Percentiles rank a stretch among this genome's conserved stretches.
These are phyloP conservation scores for Aspergillus homomorphus DNA, from an alignment of 495 filamentous ascomycete species.

Conservation along the genomic window DNA sequence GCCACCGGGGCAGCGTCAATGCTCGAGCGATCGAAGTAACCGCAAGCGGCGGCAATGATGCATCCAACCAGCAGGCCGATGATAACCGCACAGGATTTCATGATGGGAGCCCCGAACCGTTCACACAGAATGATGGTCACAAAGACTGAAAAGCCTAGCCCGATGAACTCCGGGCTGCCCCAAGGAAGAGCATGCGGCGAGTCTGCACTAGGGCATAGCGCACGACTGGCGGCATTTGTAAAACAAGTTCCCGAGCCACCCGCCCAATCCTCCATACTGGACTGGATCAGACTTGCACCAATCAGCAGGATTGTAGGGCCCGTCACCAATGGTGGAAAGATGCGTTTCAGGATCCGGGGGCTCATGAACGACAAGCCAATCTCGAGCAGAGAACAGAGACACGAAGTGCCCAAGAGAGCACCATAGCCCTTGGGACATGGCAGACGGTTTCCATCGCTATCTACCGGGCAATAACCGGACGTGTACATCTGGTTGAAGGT, in stretches of 20 bases:
- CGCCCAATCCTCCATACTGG: slow-evolving; percentile 80
- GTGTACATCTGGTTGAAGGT: slow-evolving; percentile 82
- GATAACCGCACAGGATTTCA: slow-evolving; percentile 73
- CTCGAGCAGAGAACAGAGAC: slow-evolving; percentile 47
- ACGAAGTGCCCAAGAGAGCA: slow-evolving; percentile 73
- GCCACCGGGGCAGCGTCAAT: slow-evolving; percentile 71
- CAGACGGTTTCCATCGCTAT: slow-evolving; percentile 59
- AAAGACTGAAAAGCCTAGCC: slow-evolving; percentile 87
- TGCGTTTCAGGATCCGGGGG: slow-evolving; percentile 62
- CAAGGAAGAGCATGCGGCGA: slow-evolving; percentile 83
- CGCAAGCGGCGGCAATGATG: slow-evolving; percentile 79
- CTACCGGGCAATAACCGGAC: slow-evolving; percentile 71
- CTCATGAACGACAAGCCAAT: slow-evolving; percentile 53
- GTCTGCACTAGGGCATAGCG: slow-evolving; percentile 64
- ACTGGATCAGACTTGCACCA: slow-evolving; percentile 69
- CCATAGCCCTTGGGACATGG: slow-evolving; percentile 86
- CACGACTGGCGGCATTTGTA: slow-evolving; percentile 50
- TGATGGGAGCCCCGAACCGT: slow-evolving; percentile 76
- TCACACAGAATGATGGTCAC: slow-evolving; percentile 85
- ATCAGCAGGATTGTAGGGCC: slow-evolving; percentile 80
- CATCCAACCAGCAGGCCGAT: slow-evolving; percentile 81
- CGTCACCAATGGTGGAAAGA: slow-evolving; percentile 89
- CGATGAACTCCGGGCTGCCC: slow-evolving; percentile 84
- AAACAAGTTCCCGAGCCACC: slow-evolving; percentile 69
- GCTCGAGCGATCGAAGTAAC: slow-evolving; percentile 71